Conservation (phyloP, 352 stramenopile species). For the Globisporangium cylindrosporum region DNA sequence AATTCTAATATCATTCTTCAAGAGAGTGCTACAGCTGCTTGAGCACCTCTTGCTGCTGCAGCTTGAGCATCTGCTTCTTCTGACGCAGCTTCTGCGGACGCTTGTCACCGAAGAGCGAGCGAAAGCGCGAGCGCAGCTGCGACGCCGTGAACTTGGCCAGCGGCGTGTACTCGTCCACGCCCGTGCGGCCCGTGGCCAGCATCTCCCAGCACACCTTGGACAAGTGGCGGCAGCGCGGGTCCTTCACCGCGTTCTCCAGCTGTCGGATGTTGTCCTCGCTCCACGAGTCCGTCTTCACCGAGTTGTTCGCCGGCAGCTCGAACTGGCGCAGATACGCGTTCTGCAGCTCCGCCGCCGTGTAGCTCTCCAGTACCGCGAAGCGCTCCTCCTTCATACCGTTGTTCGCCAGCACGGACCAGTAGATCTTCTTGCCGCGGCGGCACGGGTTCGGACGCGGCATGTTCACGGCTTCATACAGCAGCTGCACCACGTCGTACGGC, state of each 20-base stretch:
- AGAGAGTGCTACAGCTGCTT: slow-evolving; percentile 5
- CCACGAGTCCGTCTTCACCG: slow-evolving; percentile 60
- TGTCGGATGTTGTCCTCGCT: slow-evolving; percentile 68
- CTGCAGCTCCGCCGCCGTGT: slow-evolving; percentile 67
- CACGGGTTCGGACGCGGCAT: slow-evolving; percentile 68
- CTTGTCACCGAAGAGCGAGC: slow-evolving; percentile 76
- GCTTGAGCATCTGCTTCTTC: slow-evolving; percentile 61
- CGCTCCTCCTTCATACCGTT: slow-evolving; percentile 65
- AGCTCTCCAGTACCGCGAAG: slow-evolving; percentile 52
- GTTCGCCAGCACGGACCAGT: slow-evolving; percentile 68
- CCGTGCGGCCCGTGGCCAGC: slow-evolving; percentile 62
- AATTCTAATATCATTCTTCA: not conserved
- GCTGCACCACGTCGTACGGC: slow-evolving; percentile 45
- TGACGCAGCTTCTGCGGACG: slow-evolving; percentile 64
- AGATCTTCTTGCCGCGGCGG: slow-evolving; percentile 69
- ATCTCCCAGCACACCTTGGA: slow-evolving; percentile 82
- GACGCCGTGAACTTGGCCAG: slow-evolving; percentile 74
- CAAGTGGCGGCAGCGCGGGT: slow-evolving; percentile 66
- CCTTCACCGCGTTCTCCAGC: slow-evolving; percentile 64
- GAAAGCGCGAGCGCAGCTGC: slow-evolving; percentile 74
- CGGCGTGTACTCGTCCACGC: slow-evolving; percentile 67
- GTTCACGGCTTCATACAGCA: slow-evolving; percentile 76
- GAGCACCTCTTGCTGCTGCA: slow-evolving; percentile 43
- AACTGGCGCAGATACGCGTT: slow-evolving; percentile 67
- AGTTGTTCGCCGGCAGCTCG: slow-evolving; percentile 44